These are phyloP conservation scores for Tulasnella sp. DNA, from an alignment of 768 basidiomycete genomes.

Conservation along the genomic window DNA sequence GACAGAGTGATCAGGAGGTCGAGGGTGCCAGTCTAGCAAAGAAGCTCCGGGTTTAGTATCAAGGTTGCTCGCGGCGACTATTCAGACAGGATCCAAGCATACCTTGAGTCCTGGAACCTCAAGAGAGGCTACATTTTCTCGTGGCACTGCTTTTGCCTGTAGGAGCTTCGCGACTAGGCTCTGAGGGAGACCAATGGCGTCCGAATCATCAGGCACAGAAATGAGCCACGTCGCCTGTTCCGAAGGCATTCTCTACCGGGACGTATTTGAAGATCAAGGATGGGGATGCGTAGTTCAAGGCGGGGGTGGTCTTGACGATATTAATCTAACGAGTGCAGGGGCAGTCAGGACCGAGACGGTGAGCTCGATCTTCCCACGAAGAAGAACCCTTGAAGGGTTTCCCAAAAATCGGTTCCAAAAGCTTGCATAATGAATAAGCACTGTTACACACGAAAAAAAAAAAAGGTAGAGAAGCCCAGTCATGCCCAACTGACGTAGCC, in stretches of 20 bases:
- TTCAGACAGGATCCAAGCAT: conserved; percentile 17
- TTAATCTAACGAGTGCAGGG: not conserved
- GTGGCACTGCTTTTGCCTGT: conserved; percentile 44
- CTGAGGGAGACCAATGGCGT: conserved; percentile 64
- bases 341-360: not conserved
- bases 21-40: conserved; percentile 78
- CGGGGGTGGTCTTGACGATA: not conserved
- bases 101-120: conserved; percentile 89
- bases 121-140: conserved; percentile 52
- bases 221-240: conserved; percentile 94
- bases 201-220: conserved; percentile 77
- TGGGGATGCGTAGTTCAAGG: not conserved
- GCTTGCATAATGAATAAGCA: not conserved
- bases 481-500: conserved; percentile 15
- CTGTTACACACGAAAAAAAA: not conserved
- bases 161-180: conserved; percentile 57
- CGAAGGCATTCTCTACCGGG: conserved; percentile 63
- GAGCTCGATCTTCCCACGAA: not conserved
- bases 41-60: not conserved
- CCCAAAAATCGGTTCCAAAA: not conserved
- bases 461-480: not conserved
- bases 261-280: not conserved
- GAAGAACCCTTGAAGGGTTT: not conserved
- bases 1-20: conserved; percentile 82
- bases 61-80: not conserved